Base-by-base conservation (phyloP, 1,284 basidiomycete species). In the Gymnopus androsaceus region DNA sequence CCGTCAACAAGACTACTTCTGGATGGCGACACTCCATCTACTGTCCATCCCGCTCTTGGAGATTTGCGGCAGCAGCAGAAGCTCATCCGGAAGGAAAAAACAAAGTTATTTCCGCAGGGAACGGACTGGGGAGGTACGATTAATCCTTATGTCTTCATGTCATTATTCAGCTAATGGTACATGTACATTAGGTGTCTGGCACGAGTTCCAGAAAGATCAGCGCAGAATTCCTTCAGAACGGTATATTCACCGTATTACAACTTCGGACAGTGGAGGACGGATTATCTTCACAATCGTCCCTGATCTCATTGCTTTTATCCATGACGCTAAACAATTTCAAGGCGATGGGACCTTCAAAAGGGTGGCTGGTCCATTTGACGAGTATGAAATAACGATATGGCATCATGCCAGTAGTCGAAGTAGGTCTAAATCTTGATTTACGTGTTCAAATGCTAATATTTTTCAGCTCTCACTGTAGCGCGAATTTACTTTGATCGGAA, bases 321-420 rank as follows among this genome's bases (percentile, higher is more conserved):
- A 53, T 30, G 15, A 5, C 12, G 51, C 41, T 17, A 45, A 44
- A 12, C 38, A 53, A 11, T 33, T 53, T n/a, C 40, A 53, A 33
- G 51, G 40, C 11, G 41, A 53, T 23, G 41, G 51, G 9, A 53
- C 41, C 9, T 53, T 53, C 41, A 53, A 53, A 23, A 25, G n/a
- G 5, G 41, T 53, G 21, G 17, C 3, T 4, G 38, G 40, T 30
- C 12, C 28, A 19, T 53, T 53, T 45, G 25, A 53, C 31, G 14
- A 44, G 51, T 53, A 53, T 30, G 41, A 53, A n/a, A 23, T 45
- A 7, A 53, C 51, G 31, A 34, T 45, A 4, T 53, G 51, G 51
- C 30, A 44, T 45, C 27, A 53, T 12, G 31, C 33, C 7, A 36
- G 17, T 9, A 5, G n/a, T 12, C 8, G 47, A 53, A 34, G 51